These are phyloP conservation scores for Gremmenia infestans DNA, from an alignment of 2,329 filamentous ascomycete species.

Conservation along the genomic window DNA sequence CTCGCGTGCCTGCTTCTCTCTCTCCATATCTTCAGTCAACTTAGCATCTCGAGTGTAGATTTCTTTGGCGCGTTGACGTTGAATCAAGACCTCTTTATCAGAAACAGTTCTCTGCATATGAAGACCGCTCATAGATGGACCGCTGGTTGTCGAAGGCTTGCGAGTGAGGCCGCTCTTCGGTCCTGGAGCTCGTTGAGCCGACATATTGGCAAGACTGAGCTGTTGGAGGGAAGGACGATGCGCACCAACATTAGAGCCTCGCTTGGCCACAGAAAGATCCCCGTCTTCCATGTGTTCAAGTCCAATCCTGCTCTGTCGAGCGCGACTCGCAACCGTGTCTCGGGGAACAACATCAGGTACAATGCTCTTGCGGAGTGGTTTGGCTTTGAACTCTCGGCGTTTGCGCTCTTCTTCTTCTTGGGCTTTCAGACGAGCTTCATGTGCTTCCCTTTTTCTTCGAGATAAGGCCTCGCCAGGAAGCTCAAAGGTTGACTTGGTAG, in stretches of 20 bases:
- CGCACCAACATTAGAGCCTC: constrained; percentile 28
- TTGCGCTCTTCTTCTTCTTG: constrained; percentile 57
- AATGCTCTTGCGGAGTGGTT: constrained; percentile 46
- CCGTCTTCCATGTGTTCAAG: constrained; percentile 24
- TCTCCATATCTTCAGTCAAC: constrained; percentile 43
- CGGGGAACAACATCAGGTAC: constrained; percentile 40
- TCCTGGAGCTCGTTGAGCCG: constrained; percentile 25
- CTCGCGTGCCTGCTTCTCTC: constrained; percentile 51
- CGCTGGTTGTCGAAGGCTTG: constrained; percentile 20
- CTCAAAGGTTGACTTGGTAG: constrained; percentile 54
- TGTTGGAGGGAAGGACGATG: constrained; percentile 33
- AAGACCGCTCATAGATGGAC: constrained; percentile 23
- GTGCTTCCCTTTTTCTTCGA: constrained; percentile 45
- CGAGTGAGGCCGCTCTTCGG: constrained; percentile 13
- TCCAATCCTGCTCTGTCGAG: constrained; percentile 44
- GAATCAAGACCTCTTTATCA: constrained; percentile 45
- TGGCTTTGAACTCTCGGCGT: constrained; percentile 60
- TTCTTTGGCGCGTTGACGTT: constrained; percentile 49
- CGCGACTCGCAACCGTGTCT: constrained; percentile 53
- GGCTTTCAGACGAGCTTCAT: constrained; percentile 48
- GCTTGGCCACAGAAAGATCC: constrained; percentile 23
- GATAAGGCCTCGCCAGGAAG: constrained; percentile 57
- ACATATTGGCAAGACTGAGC: constrained; percentile 29
- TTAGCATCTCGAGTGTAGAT: constrained; percentile 50
- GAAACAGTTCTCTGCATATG: constrained; percentile 43